Base-by-base conservation (phyloP, 345 rosid species). In the Linum trigynum region DNA sequence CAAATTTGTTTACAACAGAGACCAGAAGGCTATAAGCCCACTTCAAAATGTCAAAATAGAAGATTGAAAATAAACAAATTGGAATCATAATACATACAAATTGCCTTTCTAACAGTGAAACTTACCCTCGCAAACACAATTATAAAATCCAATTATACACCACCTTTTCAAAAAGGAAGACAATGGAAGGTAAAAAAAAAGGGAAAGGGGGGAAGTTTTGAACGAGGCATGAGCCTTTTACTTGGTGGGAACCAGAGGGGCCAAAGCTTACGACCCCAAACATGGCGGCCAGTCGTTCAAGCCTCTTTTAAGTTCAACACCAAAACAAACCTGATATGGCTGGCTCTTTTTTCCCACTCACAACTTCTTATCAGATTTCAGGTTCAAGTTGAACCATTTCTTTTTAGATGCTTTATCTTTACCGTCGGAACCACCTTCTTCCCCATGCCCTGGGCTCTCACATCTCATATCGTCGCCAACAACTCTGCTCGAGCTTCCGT, bases 351-450 rank as follows among this genome's bases (percentile, higher is more conserved):
- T 55, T 65, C 82, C 67, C 60, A 81, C 83, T 82, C 83, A 62
- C 74, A 10, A 73, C 80, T 81, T 86, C 76, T 86, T 92, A 65
- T 92, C 97, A 38, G 97, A 83, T 69, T 78, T 88, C 9, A 90
- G 72, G 77, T 85, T 90, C 78, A 94, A 82, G 78, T 88, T 94
- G 76, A 94, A 94, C 99, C 99, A 94, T 82, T 85, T 94, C 89
- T 86, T 88, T 75, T 80, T 94, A 11, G 74, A 74, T 15, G 98
- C 76, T 73, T 86, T 94, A 61, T 94, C 99, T 81, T 80, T 86
- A n/a, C 95, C 92, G 36, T 90, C 97, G 17, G 83, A 69, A 67
- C 79, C 78, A 35, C 85, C 90, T 40, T 86, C 96, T 77, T 90
- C 97, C 45, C 9, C 11, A 61, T 75, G 8, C 14, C 72, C 79